Evolutionary conservation across 345 rosid genomes (phyloP), one percentile per base, ranked within the genome.

Genomic region (Capsella bursapastoris): DNA sequence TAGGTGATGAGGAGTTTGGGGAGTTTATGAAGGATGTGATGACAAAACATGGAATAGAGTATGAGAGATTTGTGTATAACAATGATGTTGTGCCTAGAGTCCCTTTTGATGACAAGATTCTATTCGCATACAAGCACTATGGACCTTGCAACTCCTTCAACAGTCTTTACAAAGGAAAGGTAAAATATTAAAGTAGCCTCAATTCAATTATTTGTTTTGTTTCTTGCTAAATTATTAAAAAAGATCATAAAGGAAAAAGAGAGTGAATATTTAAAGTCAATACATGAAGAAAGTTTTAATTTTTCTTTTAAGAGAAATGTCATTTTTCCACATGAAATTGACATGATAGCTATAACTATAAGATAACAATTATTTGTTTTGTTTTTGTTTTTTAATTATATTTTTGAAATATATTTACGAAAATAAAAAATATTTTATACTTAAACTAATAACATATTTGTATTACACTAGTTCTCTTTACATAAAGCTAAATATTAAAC

Each of bases 71-170:
- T 73, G 94, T 90, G 34, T 86, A 90, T 35, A 51, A 72, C 34
- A 85, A 83, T 56, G 97, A 90, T 69, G 25, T 83, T 29, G 76
- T 90, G 38, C 84, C 94, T 5, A 83, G 92, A 70, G 6, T 86
- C 52, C 90, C 94, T 4, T 43, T 43, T 5, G 92, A 90, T 64
- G 87, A 85, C 76, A 77, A 78, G 55, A 25, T 35, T 7, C 25
- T 77, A 5, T 75, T 78, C 69, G 62, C 79, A 66, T 91, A 71
- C 82, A 86, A 82, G 83, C 89, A 91, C 50, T 86, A 86, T 75
- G 92, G 94, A 13, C 62, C 87, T 14, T 87, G 92, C 83, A 73
- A 82, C 68, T 87, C 74, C 84, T 86, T 68, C 64, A 80, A 84
- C 57, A 80, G 89, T 80, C 77, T 72, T 76, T 87, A 91, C 71